Evolutionary conservation across 768 basidiomycete genomes (phyloP), one percentile per base, ranked within the genome.

Genomic region (Trametes coccinea): DNA sequence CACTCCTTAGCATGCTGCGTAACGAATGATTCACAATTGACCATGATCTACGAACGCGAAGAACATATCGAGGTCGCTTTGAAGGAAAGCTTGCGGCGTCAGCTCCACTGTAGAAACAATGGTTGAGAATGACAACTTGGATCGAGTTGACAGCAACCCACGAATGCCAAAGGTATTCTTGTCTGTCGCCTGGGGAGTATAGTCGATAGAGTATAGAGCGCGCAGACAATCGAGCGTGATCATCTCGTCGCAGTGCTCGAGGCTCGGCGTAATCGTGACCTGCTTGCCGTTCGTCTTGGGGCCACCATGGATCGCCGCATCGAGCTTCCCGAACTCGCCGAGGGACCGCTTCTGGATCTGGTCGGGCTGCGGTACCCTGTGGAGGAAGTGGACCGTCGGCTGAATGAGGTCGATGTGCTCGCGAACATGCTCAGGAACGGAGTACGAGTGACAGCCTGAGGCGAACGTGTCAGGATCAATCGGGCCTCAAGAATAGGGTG

Each of bases 341-440:
- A 76, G 50, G 8, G 59, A 77, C 74, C 76, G 13, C 80, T 72
- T 41, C 78, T 79, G 69, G 65, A 79, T 57, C 74, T 74, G 56
- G 79, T 79, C 50, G 2, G 33, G 33, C 30, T 5, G 39, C 9
- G 61, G 61, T 2, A 60, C 17, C 14, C 64, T 46, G 46, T 62
- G 64, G 48, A 77, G 74, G 67, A 90, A 90, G 73, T 84, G 82
- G 1, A 87, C 89, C 0, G 89, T 90, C 0, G 89, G 89, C 62
- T 89, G 86, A 44, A 90, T 77, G 34, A 90, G 71, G 33, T 89
- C 87, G 54, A 90, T 70, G 67, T 89, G 87, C 5, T 77, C 72
- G 59, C 84, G 78, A 50, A 90, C 70, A 59, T 79, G 62, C 52
- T 77, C 76, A 0, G 89, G 89, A 22, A 91, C 80, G 63, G 83